Evolutionary conservation across 2,329 filamentous ascomycete genomes (phyloP), one percentile per base, ranked within the genome.

Genomic region (Xylaria digitata): DNA sequence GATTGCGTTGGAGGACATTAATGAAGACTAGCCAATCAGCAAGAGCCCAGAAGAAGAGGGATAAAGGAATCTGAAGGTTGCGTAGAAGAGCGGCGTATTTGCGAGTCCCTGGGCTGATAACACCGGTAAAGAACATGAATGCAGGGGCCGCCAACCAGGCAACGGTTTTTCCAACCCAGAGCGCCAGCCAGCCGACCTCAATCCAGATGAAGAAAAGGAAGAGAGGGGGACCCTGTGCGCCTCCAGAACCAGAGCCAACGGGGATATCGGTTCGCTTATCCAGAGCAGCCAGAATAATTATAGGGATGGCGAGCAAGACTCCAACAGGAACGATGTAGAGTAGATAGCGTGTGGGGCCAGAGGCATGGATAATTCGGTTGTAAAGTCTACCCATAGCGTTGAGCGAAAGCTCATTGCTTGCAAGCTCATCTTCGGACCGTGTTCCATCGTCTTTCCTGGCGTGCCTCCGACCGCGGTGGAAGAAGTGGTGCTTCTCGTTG

Each of bases 121-220:
- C 87, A 63, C 90, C 90, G 69, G 85, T 87, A 71, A 91, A 85
- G 74, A 90, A 90, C 83, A 91, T 89, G 78, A 92, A 92, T 59
- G 87, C 70, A 45, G 81, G 78, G 0, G 90, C 89, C 2, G 91
- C 75, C 17, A 86, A 75, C 76, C 87, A 87, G 15, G 90, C 87
- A 11, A 88, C 82, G 49, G 91, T 78, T 79, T 92, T 92, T 70
- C 86, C 88, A 19, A 83, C 81, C 90, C 90, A 92, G 11, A 92
- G 82, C 8, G 85, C 83, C 45, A 89, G 78, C 90, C 90, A 92
- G 42, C 89, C 83, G 58, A 90, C 82, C 74, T 91, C 87, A 71
- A 92, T 84, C 90, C 90, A 91, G 54, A 90, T 80, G 73, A 91
- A 91, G 54, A 92, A 82, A 55, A 84, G 78, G 73, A 89, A 87